A percentile compares a stretch with the other conserved stretches of the same genome.
phyloP scores from a whole-genome alignment of 2,329 filamentous ascomycete genomes.

The Paecilomyces formosus region DNA sequence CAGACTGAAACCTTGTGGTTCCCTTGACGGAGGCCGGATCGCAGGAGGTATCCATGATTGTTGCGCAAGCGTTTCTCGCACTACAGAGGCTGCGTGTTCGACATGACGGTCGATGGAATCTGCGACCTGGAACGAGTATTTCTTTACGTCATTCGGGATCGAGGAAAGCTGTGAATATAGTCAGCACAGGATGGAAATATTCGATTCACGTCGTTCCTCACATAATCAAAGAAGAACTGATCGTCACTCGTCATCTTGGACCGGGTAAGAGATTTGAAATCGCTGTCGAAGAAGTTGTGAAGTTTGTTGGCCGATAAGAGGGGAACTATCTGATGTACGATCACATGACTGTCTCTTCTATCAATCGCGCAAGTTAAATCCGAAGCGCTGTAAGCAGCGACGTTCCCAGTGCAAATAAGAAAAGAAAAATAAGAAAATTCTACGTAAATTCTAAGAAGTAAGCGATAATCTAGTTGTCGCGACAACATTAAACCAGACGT shows the following conservation, averaged over 20 bases:
- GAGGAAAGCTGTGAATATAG: constrained; percentile 42
- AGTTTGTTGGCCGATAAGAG: neutral
- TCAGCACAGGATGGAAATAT: constrained; percentile 6
- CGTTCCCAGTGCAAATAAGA: neutral
- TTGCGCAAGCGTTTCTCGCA: constrained; percentile 62
- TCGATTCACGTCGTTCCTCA: constrained; percentile 39
- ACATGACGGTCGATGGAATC: constrained; percentile 75
- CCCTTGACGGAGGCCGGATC: constrained; percentile 47
- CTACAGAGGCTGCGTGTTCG: constrained; percentile 62
- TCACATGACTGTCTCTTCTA: neutral
- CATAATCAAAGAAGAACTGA: constrained; percentile 69
- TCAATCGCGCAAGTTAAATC: neutral
- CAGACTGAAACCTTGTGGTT: constrained; percentile 13
- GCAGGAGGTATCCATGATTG: constrained; percentile 66
- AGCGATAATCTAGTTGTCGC: neutral
- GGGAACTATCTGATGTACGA: neutral
- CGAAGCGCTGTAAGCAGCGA: neutral
- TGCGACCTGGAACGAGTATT: constrained; percentile 65
- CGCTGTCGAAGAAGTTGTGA: neutral
- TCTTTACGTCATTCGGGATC: constrained; percentile 58
- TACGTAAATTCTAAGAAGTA: neutral
- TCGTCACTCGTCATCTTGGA: constrained; percentile 68
- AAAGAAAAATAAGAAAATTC: neutral
- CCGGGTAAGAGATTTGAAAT: neutral
- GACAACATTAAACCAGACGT: neutral